Evolutionary conservation across 768 basidiomycete species (phyloP).

Genomic region (Lanmaoa pseudosensibilis): DNA sequence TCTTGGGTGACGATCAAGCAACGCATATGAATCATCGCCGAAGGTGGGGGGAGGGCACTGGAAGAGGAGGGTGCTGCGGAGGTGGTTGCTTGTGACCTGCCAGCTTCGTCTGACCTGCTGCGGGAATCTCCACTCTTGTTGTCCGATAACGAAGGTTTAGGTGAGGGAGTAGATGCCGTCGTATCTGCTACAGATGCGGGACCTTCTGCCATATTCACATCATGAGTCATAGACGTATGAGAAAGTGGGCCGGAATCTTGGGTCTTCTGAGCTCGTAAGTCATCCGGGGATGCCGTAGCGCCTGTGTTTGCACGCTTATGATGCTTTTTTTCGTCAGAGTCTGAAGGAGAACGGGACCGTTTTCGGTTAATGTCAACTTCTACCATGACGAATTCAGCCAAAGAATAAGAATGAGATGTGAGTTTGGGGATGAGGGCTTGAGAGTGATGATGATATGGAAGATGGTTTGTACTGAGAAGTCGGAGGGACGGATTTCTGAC

Average conservation of each 20-base stretch:
- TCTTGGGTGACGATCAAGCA: slow-evolving; percentile 99
- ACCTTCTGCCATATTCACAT: slow-evolving; percentile 66
- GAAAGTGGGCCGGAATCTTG: slow-evolving; percentile 44
- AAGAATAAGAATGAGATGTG: slow-evolving; percentile 39
- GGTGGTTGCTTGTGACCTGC: slow-evolving; percentile 46
- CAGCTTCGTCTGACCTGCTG: slow-evolving; percentile 36
- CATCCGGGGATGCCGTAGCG: slow-evolving; percentile 61
- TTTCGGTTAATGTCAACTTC: slow-evolving; percentile 84
- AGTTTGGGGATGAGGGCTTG: slow-evolving; percentile 45
- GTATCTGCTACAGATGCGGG: slow-evolving; percentile 41
- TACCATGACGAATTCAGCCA: slow-evolving; percentile 74
- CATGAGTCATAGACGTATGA: slow-evolving; percentile 43
- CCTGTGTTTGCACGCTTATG: slow-evolving; percentile 86
- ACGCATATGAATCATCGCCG: slow-evolving; percentile 93
- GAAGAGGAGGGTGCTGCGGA: slow-evolving; percentile 52
- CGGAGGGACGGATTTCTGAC: slow-evolving; percentile 46
- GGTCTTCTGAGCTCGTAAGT: slow-evolving; percentile 49
- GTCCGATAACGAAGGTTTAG: slow-evolving; percentile 43
- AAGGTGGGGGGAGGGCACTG: slow-evolving; percentile 51
- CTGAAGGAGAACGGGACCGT: slow-evolving; percentile 83
- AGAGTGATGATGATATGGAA: slow-evolving; percentile 41
- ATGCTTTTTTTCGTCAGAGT: slow-evolving; percentile 75
- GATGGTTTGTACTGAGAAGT: slow-evolving; percentile 40
- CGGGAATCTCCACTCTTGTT: slow-evolving; percentile 43
- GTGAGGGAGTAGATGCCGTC: slow-evolving; percentile 60